Conservation (phyloP, 192 early-diverging fungal species). For the Podila verticillata region DNA sequence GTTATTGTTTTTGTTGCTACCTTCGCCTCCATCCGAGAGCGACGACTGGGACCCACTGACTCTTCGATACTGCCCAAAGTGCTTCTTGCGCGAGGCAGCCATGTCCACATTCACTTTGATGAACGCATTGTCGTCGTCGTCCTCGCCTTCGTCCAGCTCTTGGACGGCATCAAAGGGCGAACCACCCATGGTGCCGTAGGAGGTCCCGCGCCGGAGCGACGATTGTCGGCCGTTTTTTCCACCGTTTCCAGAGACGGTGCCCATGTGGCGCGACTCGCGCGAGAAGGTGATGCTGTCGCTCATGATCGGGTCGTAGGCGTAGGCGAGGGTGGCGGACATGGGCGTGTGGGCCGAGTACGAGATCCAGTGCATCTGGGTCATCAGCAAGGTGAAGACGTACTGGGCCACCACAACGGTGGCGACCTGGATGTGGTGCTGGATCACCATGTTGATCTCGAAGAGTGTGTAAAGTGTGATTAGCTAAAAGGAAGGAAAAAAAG, state of each 20-base stretch:
- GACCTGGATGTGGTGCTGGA: slow-evolving; percentile 28
- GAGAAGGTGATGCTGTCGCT: slow-evolving; percentile 43
- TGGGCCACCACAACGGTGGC: slow-evolving; percentile 8
- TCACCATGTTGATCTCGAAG: slow-evolving; percentile 39
- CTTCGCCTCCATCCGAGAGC: not conserved
- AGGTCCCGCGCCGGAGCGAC: slow-evolving; percentile 16
- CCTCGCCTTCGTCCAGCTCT: slow-evolving; percentile 32
- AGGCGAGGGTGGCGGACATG: slow-evolving; percentile 42
- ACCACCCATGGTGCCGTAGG: slow-evolving; percentile 38
- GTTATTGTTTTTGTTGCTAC: not conserved
- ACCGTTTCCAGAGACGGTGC: not conserved
- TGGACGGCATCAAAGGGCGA: slow-evolving; percentile 36
- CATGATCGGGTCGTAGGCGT: slow-evolving; percentile 38
- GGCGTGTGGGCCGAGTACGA: slow-evolving; percentile 43
- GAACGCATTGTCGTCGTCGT: slow-evolving; percentile 25
- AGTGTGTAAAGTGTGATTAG: slow-evolving; percentile 26
- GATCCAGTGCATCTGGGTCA: slow-evolving; percentile 49
- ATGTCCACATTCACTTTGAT: slow-evolving; percentile 43
- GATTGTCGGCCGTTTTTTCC: not conserved
- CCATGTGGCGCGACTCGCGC: slow-evolving; percentile 35
- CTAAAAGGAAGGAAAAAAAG: slow-evolving; percentile 5
- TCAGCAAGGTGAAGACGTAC: slow-evolving; percentile 18
- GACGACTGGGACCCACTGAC: no score
- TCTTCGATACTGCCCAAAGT: not conserved
- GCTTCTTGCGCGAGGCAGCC: not conserved